Evolutionary conservation across 371 early-diverging fungal genomes (phyloP).

Genomic region (Phascolomyces articulosus): DNA sequence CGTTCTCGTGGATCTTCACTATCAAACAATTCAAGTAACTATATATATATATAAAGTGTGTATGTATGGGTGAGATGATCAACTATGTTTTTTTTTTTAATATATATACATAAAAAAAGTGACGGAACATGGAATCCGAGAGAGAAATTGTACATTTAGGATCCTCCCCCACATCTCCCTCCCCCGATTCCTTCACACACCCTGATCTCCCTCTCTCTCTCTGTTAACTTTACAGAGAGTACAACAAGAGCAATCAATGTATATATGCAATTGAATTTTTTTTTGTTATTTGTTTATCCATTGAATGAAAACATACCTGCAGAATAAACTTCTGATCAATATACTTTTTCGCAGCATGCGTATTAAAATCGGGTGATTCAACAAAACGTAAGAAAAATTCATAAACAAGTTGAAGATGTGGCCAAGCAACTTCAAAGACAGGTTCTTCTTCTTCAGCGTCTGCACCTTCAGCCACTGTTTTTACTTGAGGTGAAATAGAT

Average conservation of each 20-base stretch:
- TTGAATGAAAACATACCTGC: constrained; percentile 54
- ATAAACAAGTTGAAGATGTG: constrained; percentile 96
- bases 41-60: background rate
- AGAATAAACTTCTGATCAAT: constrained; percentile 34
- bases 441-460: constrained; percentile 99
- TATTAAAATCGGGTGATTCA: constrained; percentile 96
- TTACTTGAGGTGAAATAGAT: constrained; percentile 91
- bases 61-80: background rate
- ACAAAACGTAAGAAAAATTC: constrained; percentile 96
- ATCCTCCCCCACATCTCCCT: no score
- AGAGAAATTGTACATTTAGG: no score
- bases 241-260: no score
- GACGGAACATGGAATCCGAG: no score
- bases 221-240: no score
- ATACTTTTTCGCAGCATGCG: constrained; percentile 72
- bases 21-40: constrained; percentile 95
- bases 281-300: background rate
- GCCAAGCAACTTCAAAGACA: constrained; percentile 94
- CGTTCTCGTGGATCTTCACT: constrained; percentile 98
- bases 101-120: no score
- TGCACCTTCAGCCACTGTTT: constrained; percentile 90
- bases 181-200: no score
- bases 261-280: no score
- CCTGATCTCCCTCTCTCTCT: no score
- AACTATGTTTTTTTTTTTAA: no score